Conservation (phyloP, 148 eudicot genomes). For the Vaccinium corymbosum region DNA sequence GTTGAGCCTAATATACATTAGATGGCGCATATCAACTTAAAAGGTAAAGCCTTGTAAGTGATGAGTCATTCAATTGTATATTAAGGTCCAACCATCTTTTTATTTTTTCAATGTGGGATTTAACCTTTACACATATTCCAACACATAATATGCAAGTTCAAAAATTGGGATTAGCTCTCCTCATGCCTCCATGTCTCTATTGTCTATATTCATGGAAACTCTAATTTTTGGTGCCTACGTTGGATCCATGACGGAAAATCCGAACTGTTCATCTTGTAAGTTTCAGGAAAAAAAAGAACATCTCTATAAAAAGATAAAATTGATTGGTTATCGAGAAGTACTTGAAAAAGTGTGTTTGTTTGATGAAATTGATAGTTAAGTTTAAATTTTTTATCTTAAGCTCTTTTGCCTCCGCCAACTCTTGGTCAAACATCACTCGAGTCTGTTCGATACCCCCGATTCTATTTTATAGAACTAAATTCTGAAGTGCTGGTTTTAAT, state of each 20-base stretch:
- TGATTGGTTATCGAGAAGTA: not conserved
- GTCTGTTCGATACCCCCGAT: no score
- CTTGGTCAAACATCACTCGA: not conserved
- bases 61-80: no score
- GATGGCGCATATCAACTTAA: no score
- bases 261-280: not conserved
- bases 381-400: not conserved
- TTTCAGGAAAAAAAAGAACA: not conserved
- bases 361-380: not conserved
- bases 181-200: not conserved
- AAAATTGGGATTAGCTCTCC: not conserved
- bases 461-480: no score
- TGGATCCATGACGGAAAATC: not conserved
- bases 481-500: no score
- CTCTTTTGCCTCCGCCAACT: not conserved
- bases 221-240: not conserved
- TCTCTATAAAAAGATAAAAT: not conserved
- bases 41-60: no score
- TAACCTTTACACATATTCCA: no score
- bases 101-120: no score
- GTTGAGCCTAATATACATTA: no score
- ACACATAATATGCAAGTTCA: not conserved
- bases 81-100: no score
- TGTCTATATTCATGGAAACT: not conserved
- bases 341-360: not conserved